Evolutionary conservation across 2,329 filamentous ascomycete genomes (phyloP), one percentile per base, ranked within the genome.

Genomic region (Alternaria sp.): DNA sequence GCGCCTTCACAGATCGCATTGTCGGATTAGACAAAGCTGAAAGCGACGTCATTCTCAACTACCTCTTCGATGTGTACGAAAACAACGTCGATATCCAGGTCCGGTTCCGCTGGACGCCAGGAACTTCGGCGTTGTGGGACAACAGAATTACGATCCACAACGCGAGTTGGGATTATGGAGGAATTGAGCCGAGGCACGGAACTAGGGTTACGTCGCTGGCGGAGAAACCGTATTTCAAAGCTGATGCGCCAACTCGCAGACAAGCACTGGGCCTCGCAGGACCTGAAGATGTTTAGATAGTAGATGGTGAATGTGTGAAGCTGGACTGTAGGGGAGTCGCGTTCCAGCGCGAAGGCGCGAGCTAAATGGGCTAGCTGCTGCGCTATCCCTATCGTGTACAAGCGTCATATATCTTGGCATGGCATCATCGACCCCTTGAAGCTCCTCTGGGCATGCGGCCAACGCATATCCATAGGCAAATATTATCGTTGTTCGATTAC

Each of bases 91-190:
- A 93, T 71, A 92, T 92, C 57, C 90, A 93, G 75, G 84, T 91
- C 6, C 85, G 90, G 0, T 92, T 91, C 81, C 87, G 85, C 72
- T 93, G 90, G 91, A 91, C 87, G 0, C 87, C 88, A 0, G 79
- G 84, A 25, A 90, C 89, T 0, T 89, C 86, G 55, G 90, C 88
- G 0, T 79, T 92, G 4, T 92, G 90, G 90, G 90, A 92, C 71
- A 92, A 92, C 69, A 83, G 88, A 82, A 90, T 91, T 62, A 91
- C 90, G 0, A 92, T 92, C 40, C 90, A 93, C 69, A 92, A 91
- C 65, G 90, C 90, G 0, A 89, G 87, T 70, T 93, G 89, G 89
- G 90, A 93, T 68, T 92, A 92, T 71, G 89, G 87, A 32, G 89
- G 89, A 2, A 84, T 81, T 19, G 83, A 91, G 73, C 88, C 90